Evolutionary conservation across 2,329 filamentous ascomycete genomes (phyloP), one percentile per base, ranked within the genome.

Genomic region (Epichloe typhina): DNA sequence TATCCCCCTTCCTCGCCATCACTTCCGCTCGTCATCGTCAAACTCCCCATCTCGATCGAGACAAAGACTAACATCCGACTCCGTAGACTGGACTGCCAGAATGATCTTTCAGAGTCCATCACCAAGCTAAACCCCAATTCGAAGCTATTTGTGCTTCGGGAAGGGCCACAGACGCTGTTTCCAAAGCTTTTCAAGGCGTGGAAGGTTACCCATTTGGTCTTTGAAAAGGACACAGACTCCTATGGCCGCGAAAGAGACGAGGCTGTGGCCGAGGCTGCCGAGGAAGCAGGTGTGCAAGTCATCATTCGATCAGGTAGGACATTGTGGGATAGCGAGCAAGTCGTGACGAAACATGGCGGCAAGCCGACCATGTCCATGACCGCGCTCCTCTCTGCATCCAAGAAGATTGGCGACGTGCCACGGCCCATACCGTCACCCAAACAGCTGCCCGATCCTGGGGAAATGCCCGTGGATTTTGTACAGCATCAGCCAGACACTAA

Each of bases 181-280:
- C 80, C 82, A 1, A 87, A 87, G 64, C 68, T 89, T 1, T 85
- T 88, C 72, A 79, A 80, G 57, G 75, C 77, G 17, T 90, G 85
- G 86, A 75, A 76, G 2, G 79, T 87, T 26, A 86, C 84, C 0
- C 85, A 89, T 65, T 66, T 89, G 5, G 84, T 88, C 0, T 89
- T 88, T 58, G 86, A 90, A 62, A 85, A 83, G 59, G 86, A 89
- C 58, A 87, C 84, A 0, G 86, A 90, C 68, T 72, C 82, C 0
- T 89, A 89, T 65, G 84, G 72, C 4, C 72, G 77, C 15, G 74
- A 80, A 40, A 68, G 86, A 47, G 86, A 90, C 63, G 71, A 70
- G 1, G 66, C 69, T 17, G 74, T 90, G 11, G 65, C 73, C 36
- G 64, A 72, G 15, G 65, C 82, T n/a, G 84, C 84, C 4, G 69